A percentile compares a stretch with the other conserved stretches of the same genome.
These are phyloP conservation scores for Acer negundo DNA, from an alignment of 345 rosid species.

Conservation along the genomic window DNA sequence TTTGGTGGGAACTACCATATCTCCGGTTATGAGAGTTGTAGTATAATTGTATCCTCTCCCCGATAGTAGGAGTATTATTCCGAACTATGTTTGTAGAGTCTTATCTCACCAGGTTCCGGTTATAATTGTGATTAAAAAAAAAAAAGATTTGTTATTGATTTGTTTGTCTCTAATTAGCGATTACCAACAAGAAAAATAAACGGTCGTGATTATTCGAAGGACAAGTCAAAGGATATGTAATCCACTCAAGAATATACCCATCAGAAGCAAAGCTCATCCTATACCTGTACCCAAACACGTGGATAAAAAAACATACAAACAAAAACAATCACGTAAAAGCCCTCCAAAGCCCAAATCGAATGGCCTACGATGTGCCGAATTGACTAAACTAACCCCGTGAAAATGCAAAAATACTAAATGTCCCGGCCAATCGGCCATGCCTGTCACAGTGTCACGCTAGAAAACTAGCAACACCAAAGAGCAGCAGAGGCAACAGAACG, in stretches of 20 bases:
- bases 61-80: no score
- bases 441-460: neutral
- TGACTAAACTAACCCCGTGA: neutral
- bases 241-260: neutral
- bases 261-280: neutral
- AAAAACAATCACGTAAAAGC: neutral
- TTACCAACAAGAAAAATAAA: neutral
- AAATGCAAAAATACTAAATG: neutral
- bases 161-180: neutral
- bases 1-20: no score
- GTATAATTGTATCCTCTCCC: no score
- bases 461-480: conserved; percentile 13
- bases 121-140: no score
- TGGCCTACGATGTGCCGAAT: neutral
- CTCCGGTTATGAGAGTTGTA: no score
- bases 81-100: no score
- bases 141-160: neutral
- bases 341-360: neutral
- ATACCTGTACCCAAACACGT: conserved; percentile 7
- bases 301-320: neutral
- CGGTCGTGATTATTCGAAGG: neutral
- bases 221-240: neutral
- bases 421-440: conserved; percentile 2
- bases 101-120: no score
- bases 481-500: conserved; percentile 16